These are phyloP conservation scores for Arachis hypogaea DNA, from an alignment of 306 rosid species.

Conservation along the genomic window DNA sequence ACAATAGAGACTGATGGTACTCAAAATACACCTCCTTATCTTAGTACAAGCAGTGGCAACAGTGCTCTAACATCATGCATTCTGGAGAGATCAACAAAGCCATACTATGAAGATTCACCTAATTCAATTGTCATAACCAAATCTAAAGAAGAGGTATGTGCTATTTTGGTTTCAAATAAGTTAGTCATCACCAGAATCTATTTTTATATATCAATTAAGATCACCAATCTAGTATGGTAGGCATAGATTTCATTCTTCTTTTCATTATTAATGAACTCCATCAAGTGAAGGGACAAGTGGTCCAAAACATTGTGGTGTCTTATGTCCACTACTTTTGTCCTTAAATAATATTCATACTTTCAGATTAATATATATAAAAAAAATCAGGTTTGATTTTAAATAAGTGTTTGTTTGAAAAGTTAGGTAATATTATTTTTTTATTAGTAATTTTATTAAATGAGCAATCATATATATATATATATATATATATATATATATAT, in stretches of 20 bases:
- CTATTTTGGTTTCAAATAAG: neutral
- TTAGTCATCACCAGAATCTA: neutral
- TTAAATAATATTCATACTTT: too few relatives aligned
- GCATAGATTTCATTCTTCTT: neutral
- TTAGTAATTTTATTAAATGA: too few relatives aligned
- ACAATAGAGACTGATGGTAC: constrained; percentile 86
- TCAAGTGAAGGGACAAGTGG: neutral
- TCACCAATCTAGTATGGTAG: neutral
- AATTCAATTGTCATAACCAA: constrained; percentile 53
- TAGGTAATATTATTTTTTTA: too few relatives aligned
- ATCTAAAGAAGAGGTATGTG: constrained; percentile 60
- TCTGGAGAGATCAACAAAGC: constrained; percentile 54
- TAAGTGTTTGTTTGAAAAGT: too few relatives aligned
- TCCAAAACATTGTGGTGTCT: too few relatives aligned
- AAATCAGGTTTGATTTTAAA: too few relatives aligned
- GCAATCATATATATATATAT: too few relatives aligned
- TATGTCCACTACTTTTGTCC: too few relatives aligned
- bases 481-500: too few relatives aligned
- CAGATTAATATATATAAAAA: too few relatives aligned
- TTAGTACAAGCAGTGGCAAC: constrained; percentile 65
- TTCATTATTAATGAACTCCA: neutral
- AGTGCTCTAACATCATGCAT: constrained; percentile 71
- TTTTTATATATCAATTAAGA: neutral
- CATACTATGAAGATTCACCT: constrained; percentile 49
- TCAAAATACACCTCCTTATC: constrained; percentile 69